Conservation (phyloP, 73 alveolate genomes). For the Paramecium pentaurelia region DNA sequence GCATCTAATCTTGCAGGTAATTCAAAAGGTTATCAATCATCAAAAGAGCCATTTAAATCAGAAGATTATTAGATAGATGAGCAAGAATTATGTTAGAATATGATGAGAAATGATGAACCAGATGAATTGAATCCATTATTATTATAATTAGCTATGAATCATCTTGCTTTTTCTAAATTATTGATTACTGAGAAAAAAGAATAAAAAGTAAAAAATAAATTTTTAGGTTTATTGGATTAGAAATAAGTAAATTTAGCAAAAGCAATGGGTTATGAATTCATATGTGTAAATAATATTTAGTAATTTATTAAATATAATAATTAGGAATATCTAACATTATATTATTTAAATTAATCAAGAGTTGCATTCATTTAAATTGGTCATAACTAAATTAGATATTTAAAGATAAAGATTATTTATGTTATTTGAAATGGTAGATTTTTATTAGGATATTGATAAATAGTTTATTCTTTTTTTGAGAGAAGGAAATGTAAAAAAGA, state of each 20-base stretch:
- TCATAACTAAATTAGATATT: background rate
- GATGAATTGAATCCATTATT: slow-evolving; percentile 12
- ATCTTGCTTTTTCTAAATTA: background rate
- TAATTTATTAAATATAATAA: background rate
- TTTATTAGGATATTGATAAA: background rate
- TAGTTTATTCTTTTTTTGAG: background rate
- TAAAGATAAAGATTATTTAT: background rate
- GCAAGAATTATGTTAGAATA: background rate
- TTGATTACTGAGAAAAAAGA: background rate
- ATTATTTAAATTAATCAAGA: background rate
- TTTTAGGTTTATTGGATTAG: background rate
- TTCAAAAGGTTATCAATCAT: background rate
- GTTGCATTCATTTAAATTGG: background rate
- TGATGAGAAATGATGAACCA: background rate
- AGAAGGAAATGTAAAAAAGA: background rate
- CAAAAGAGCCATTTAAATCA: background rate
- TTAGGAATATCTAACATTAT: background rate
- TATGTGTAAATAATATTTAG: background rate
- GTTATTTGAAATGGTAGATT: background rate
- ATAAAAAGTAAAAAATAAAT: background rate
- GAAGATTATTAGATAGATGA: background rate
- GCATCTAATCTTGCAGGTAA: background rate
- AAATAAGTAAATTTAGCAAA: background rate
- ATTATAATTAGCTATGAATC: background rate
- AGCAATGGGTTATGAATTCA: background rate